Evolutionary conservation across 2,329 filamentous ascomycete species (phyloP).

Genomic region (Teratosphaeria destructans): DNA sequence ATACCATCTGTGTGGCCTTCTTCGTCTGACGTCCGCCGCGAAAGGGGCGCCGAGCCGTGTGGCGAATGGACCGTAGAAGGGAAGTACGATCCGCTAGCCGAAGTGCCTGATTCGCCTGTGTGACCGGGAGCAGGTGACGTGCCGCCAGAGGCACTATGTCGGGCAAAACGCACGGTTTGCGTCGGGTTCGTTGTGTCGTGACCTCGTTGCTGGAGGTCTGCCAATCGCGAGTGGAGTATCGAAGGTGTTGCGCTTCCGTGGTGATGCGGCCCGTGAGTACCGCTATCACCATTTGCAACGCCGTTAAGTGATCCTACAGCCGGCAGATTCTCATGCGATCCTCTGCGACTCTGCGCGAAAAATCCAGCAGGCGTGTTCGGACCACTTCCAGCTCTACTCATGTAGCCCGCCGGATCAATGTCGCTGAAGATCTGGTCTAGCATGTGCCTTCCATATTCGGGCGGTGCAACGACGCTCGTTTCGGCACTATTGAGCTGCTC

Average conservation of each 20-base stretch:
- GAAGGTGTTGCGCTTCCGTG: conserved; percentile 42
- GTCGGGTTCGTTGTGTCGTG: conserved; percentile 18
- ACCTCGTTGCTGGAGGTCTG: conserved; percentile 39
- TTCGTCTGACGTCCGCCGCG: conserved; percentile 26
- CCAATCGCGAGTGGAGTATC: conserved; percentile 60
- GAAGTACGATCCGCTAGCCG: conserved; percentile 14
- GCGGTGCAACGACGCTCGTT: conserved; percentile 63
- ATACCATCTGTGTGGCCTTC: conserved; percentile 8
- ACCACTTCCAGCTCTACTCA: conserved; percentile 37
- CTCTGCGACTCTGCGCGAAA: conserved; percentile 35
- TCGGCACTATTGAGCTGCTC: conserved; percentile 41
- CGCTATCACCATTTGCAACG: conserved; percentile 32
- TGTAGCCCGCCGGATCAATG: conserved; percentile 69
- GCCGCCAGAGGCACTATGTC: conserved; percentile 23
- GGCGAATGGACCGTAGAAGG: conserved; percentile 14
- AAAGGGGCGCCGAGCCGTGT: conserved; percentile 19
- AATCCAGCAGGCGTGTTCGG: conserved; percentile 61
- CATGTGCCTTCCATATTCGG: conserved; percentile 80
- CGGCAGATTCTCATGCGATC: conserved; percentile 64
- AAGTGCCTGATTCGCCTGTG: conserved; percentile 5
- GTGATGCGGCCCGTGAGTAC: conserved; percentile 36
- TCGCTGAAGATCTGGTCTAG: conserved; percentile 87
- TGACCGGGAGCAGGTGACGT: conserved; percentile 19
- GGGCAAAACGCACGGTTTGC: conserved; percentile 13
- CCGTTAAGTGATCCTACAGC: conserved; percentile 47